These are phyloP conservation scores for Gossypioides kirkii DNA, from an alignment of 345 rosid species.

Conservation along the genomic window DNA sequence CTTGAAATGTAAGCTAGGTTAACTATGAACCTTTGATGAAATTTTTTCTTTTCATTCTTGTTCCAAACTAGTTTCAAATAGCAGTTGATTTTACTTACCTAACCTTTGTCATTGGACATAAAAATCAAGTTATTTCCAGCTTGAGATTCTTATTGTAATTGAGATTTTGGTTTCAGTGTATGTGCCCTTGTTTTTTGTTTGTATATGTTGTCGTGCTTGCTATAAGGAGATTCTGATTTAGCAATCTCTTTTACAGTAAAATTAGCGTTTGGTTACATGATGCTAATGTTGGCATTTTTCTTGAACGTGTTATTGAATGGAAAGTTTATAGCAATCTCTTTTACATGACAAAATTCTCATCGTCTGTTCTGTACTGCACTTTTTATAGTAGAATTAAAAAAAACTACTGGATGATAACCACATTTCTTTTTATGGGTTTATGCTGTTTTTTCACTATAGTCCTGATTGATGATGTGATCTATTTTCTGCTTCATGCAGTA, in stretches of 20 bases:
- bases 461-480: slow-evolving; percentile 11
- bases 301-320: background rate
- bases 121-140: background rate
- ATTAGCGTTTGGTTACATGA: background rate
- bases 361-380: background rate
- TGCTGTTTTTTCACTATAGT: slow-evolving; percentile 19
- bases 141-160: background rate
- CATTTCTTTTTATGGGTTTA: slow-evolving; percentile 3
- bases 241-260: background rate
- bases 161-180: background rate
- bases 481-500: slow-evolving; percentile 61
- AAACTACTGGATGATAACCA: background rate
- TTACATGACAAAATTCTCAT: background rate
- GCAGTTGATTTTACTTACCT: background rate
- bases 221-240: background rate
- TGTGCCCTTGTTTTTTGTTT: background rate
- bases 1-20: background rate
- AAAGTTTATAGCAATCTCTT: background rate
- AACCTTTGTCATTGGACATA: background rate
- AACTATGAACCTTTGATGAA: background rate
- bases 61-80: background rate
- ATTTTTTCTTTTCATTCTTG: background rate
- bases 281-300: background rate
- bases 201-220: background rate
- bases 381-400: background rate